Evolutionary conservation across 129 eudicot species (phyloP).

Genomic region (Saposhnikovia divaricata): DNA sequence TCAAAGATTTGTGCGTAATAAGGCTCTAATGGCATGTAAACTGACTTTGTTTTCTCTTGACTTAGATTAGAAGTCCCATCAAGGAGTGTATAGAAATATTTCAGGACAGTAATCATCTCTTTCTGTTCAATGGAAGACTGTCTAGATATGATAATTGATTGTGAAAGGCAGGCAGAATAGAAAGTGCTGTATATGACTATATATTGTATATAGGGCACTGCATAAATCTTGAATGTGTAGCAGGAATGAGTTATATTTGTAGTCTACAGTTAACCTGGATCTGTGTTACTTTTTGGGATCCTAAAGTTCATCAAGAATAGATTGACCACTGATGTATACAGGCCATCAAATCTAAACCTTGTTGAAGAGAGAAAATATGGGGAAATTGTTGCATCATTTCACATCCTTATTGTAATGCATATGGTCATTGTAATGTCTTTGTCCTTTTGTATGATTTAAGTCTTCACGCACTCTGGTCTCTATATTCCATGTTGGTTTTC

Average conservation of each 20-base stretch:
- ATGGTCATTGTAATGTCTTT: slow-evolving; percentile 11
- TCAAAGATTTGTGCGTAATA: background rate
- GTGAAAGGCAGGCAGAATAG: background rate
- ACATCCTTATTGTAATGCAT: background rate
- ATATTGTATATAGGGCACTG: background rate
- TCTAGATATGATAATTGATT: slow-evolving; percentile 16
- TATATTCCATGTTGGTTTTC: background rate
- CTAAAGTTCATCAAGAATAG: background rate
- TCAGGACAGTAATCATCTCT: slow-evolving; percentile 1
- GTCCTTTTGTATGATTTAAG: slow-evolving; percentile 11
- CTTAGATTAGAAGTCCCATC: slow-evolving; percentile 10
- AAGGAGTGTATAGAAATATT: slow-evolving; percentile 1
- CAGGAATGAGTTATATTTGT: background rate
- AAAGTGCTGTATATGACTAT: background rate
- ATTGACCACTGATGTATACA: background rate
- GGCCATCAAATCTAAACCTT: background rate
- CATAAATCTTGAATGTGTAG: slow-evolving; percentile 13
- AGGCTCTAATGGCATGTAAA: slow-evolving; percentile 1
- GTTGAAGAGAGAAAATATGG: background rate
- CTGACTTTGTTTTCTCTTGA: slow-evolving; percentile 1
- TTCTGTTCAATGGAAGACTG: background rate
- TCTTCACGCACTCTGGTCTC: background rate
- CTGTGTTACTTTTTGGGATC: background rate
- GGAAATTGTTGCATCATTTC: background rate
- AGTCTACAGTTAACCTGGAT: background rate